phyloP scores from a whole-genome alignment of 139 green algal species.

The Volvox reticuliferus region DNA sequence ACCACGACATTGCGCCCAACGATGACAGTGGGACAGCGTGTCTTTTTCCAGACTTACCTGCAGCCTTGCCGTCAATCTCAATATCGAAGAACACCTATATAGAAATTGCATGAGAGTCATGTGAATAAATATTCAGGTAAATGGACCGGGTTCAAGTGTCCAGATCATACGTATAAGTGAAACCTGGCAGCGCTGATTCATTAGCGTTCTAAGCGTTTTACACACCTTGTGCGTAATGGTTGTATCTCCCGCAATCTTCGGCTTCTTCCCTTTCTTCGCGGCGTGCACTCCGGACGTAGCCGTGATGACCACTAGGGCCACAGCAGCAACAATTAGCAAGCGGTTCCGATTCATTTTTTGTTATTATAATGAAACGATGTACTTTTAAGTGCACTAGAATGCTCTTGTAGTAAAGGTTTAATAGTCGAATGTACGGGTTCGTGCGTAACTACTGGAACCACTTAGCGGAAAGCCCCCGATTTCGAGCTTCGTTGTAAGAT shows the following conservation, averaged over 20 bases:
- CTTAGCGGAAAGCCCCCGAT: too few species aligned
- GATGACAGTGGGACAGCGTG: too few species aligned
- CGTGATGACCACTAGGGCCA: background rate
- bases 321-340: background rate
- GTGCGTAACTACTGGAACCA: too few species aligned
- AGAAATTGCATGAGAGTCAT: background rate
- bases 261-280: conserved; percentile 30
- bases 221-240: conserved; percentile 42
- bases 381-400: too few species aligned
- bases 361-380: background rate
- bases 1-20: background rate
- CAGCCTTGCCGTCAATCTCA: conserved; percentile 58
- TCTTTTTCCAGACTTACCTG: conserved; percentile 20
- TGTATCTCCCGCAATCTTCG: conserved; percentile 12
- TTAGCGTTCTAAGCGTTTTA: background rate
- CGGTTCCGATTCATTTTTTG: conserved; percentile 20
- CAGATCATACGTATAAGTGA: background rate
- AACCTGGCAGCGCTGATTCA: background rate
- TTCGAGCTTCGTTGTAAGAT: too few species aligned
- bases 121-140: background rate
- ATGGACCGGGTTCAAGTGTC: background rate
- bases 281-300: conserved; percentile 11
- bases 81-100: conserved; percentile 74
- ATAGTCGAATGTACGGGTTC: too few species aligned
- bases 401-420: too few species aligned